phyloP scores from a whole-genome alignment of 495 filamentous ascomycete genomes.

The Trichoderma erinaceum region DNA sequence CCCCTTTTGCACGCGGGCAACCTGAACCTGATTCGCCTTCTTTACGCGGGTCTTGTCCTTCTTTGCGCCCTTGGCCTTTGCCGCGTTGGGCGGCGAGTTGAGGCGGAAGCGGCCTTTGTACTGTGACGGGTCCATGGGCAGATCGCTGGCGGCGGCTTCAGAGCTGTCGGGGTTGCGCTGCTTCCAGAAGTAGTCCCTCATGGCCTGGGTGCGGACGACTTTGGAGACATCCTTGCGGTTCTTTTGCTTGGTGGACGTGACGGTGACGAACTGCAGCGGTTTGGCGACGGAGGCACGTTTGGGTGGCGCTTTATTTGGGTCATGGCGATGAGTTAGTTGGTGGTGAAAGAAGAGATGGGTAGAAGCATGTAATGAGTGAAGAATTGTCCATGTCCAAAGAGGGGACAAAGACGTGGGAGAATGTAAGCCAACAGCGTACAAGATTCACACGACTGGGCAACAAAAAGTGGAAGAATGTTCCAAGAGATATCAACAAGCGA shows the following conservation, averaged over 20 bases:
- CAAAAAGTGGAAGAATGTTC: too few relatives aligned
- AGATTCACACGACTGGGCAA: too few relatives aligned
- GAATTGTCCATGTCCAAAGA: too few relatives aligned
- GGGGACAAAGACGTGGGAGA: too few relatives aligned
- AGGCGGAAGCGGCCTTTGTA: background rate
- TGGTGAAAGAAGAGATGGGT: too few relatives aligned
- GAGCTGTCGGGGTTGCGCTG: background rate
- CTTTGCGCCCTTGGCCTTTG: background rate
- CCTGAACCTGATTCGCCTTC: background rate
- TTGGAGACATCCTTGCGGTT: background rate
- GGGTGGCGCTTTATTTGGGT: background rate
- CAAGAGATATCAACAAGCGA: too few relatives aligned
- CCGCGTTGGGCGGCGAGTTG: background rate
- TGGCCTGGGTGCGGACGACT: conserved; percentile 4
- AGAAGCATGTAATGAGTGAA: too few relatives aligned
- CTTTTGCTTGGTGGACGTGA: background rate
- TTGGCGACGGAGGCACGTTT: background rate
- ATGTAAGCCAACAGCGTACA: too few relatives aligned
- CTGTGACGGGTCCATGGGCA: background rate
- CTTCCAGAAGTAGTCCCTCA: conserved; percentile 5
- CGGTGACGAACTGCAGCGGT: background rate
- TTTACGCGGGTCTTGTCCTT: background rate
- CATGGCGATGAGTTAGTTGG: background rate
- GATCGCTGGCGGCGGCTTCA: background rate
- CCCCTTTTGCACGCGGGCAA: background rate